Conservation (phyloP, 2,329 filamentous ascomycete genomes). For the Fusarium sp. region DNA sequence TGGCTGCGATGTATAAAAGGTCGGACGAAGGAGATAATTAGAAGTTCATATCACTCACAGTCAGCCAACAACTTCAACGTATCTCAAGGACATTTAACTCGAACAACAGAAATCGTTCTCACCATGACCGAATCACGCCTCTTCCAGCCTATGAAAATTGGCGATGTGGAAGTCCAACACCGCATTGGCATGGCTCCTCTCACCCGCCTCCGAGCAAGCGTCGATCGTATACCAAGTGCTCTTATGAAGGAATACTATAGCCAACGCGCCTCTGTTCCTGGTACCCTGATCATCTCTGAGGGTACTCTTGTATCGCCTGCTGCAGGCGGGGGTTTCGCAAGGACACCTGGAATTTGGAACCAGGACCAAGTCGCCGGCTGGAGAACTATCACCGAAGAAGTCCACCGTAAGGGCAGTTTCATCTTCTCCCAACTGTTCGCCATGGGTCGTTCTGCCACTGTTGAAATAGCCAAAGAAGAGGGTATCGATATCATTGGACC, state of each 20-base stretch:
- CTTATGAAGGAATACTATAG: constrained; percentile 63
- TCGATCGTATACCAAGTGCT: constrained; percentile 50
- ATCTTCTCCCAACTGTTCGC: constrained; percentile 76
- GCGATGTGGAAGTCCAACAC: constrained; percentile 58
- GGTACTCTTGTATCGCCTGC: constrained; percentile 60
- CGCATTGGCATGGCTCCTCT: constrained; percentile 70
- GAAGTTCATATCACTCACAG: background rate
- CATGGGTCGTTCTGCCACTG: constrained; percentile 68
- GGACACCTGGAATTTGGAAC: constrained; percentile 73
- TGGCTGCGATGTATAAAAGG: background rate
- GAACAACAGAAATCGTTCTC: accelerated
- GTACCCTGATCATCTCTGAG: constrained; percentile 62
- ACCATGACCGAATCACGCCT: constrained; percentile 51
- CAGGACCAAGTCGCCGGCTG: constrained; percentile 71
- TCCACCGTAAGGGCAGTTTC: constrained; percentile 73
- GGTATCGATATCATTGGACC: constrained; percentile 49
- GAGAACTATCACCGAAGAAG: constrained; percentile 73
- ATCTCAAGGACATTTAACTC: background rate
- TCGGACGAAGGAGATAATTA: background rate
- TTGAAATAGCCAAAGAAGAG: constrained; percentile 47
- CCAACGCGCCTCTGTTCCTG: constrained; percentile 60
- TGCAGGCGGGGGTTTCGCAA: constrained; percentile 53
- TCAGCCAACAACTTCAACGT: background rate
- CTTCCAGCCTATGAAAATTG: constrained; percentile 61
- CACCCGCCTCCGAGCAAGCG: constrained; percentile 65